Evolutionary conservation across 2,329 filamentous ascomycete genomes (phyloP), one percentile per base, ranked within the genome.

Genomic region (Kalaharituber pfeilii): DNA sequence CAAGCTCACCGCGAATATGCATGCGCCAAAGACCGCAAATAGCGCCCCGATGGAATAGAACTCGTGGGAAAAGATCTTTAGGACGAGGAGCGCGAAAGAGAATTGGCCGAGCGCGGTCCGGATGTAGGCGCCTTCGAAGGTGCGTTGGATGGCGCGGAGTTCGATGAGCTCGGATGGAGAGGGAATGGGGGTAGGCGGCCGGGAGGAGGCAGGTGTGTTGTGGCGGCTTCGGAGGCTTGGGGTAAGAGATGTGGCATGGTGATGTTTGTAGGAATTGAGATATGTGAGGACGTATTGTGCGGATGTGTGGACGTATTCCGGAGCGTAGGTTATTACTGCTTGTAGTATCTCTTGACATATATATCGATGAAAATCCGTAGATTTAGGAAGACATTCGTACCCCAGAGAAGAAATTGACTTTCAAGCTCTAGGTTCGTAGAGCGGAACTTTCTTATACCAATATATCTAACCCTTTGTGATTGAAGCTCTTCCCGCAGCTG

Each of bases 1-100:
- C 53, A 86, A 72, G 63, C 86, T 84, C 56, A 93, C 86, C 25
- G 85, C 73, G 65, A 96, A 73, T 49, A 98, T 78, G 5, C 86
- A 85, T 2, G 82, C 80, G 11, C 89, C 91, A 66, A 96, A 96
- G 50, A 86, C 81, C 44, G 91, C 88, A 67, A 95, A 95, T 28
- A 98, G 74, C 5, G 91, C 91, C n/a, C 91, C 91, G 59, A 95
- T 94, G 62, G 83, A 80, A 70, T 96, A 96, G 73, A 98, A 96
- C 66, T 96, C 91, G 52, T 81, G 78, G 7, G 87, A 95, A 72
- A 98, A 96, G 69, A 98, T 93, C 71, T 93, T 94, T 62, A 94
- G 79, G 52, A 98, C 85, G 59, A 98, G 81, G 50, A 98, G 80
- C 20, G 89, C 82, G 68, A 98, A 96, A 54, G 84, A 89, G 72